These are phyloP conservation scores for Chenopodium album DNA, from an alignment of 148 eudicot genomes.

Conservation along the genomic window DNA sequence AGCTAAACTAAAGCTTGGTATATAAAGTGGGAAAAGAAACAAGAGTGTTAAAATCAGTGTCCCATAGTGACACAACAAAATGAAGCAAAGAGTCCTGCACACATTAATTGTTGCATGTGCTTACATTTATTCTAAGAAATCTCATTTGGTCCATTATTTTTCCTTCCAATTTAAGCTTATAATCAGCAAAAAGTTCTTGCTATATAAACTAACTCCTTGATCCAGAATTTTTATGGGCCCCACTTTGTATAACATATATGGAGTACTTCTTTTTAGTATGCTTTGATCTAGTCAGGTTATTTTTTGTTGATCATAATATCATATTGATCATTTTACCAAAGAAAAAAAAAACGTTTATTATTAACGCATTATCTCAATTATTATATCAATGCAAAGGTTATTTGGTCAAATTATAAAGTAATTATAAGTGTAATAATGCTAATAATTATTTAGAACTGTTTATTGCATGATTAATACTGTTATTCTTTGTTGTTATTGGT, in stretches of 20 bases:
- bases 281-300: too few species aligned
- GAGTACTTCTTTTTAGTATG: too few species aligned
- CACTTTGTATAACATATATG: neutral
- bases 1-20: neutral
- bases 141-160: slow-evolving; percentile 8
- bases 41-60: slow-evolving; percentile 26
- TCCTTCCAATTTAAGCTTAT: slow-evolving; percentile 9
- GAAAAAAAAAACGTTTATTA: too few species aligned
- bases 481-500: too few species aligned
- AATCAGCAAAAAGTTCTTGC: neutral
- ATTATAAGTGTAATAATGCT: too few species aligned
- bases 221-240: slow-evolving; percentile 1
- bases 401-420: too few species aligned
- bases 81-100: slow-evolving; percentile 19
- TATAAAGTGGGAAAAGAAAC: slow-evolving; percentile 31
- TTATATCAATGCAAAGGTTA: too few species aligned
- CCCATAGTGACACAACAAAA: slow-evolving; percentile 28
- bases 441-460: too few species aligned
- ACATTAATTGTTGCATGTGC: slow-evolving; percentile 30
- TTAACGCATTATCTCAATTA: too few species aligned
- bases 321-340: too few species aligned
- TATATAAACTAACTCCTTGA: slow-evolving; percentile 7
- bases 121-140: slow-evolving; percentile 19
- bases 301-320: too few species aligned
- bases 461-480: too few species aligned